Percentiles rank a stretch among this genome's conserved stretches.
phyloP scores from a whole-genome alignment of 495 filamentous ascomycete species.

The Penicillium mononematosum region DNA sequence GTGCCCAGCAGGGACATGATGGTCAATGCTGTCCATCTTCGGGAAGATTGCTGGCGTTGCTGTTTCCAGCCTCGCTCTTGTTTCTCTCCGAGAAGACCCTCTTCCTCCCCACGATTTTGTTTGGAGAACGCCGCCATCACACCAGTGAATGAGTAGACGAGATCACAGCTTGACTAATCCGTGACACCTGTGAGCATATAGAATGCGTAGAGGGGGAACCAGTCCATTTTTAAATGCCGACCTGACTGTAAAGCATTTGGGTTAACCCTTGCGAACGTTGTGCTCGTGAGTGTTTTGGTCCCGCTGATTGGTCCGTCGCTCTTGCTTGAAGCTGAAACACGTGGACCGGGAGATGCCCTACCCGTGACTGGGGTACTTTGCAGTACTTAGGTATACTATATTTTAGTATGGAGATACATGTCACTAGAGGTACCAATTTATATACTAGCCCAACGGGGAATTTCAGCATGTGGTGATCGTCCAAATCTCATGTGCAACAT shows the following conservation, averaged over 20 bases:
- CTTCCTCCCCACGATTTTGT: neutral
- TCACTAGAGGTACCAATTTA: neutral
- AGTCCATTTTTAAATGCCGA: constrained; percentile 5
- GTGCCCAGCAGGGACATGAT: neutral
- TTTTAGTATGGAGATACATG: neutral
- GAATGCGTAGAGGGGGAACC: neutral
- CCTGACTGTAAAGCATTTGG: neutral
- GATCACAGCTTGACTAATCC: neutral
- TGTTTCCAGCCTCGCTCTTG: neutral
- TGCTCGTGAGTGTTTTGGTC: neutral
- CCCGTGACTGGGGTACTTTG: neutral
- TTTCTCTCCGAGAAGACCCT: neutral
- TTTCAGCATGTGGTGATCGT: neutral
- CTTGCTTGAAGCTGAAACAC: neutral
- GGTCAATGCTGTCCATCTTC: neutral
- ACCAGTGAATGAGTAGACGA: neutral
- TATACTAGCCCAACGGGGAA: neutral
- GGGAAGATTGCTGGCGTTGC: neutral
- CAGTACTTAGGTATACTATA: neutral
- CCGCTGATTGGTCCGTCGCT: constrained; percentile 2
- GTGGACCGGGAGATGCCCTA: neutral
- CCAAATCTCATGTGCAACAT: too few species aligned
- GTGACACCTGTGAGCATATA: neutral
- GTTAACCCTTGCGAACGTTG: neutral
- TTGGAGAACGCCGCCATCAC: neutral